These are phyloP conservation scores for Suillus luteus DNA, from an alignment of 768 basidiomycete species.

Conservation along the genomic window DNA sequence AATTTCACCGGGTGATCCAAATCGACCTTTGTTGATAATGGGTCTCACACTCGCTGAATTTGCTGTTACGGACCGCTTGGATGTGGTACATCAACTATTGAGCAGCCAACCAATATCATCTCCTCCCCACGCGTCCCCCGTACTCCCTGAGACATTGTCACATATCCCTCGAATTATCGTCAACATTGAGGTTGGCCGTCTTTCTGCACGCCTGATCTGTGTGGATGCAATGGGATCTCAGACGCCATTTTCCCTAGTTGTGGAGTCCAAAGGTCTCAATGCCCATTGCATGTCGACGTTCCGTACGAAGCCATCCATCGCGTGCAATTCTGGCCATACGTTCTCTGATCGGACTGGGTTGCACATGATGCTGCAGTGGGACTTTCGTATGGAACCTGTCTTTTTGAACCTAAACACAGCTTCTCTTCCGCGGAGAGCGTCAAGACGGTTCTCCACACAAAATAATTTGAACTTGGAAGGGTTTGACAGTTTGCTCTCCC, in stretches of 20 bases:
- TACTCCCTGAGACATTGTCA: slow-evolving; percentile 34
- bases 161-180: slow-evolving; percentile 53
- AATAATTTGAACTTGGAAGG: slow-evolving; percentile 36
- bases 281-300: slow-evolving; percentile 47
- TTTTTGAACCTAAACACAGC: slow-evolving; percentile 48
- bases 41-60: slow-evolving; percentile 46
- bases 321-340: slow-evolving; percentile 17
- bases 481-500: slow-evolving; percentile 54
- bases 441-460: slow-evolving; percentile 37
- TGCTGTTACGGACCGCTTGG: slow-evolving; percentile 54
- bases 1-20: slow-evolving; percentile 58
- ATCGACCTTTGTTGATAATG: slow-evolving; percentile 55
- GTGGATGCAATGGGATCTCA: slow-evolving; percentile 38
- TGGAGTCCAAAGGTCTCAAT: slow-evolving; percentile 55
- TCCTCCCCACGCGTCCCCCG: slow-evolving; percentile 21
- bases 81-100: slow-evolving; percentile 49
- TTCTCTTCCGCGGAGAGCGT: slow-evolving; percentile 29
- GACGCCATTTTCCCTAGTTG: slow-evolving; percentile 54
- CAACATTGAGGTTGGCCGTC: slow-evolving; percentile 49
- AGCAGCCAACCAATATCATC: slow-evolving; percentile 20
- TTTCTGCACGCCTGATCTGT: slow-evolving; percentile 54
- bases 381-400: slow-evolving; percentile 49
- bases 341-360: slow-evolving; percentile 42
- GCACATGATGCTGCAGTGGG: slow-evolving; percentile 44
- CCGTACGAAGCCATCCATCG: slow-evolving; percentile 24